Conservation (phyloP, 2,329 filamentous ascomycete genomes). For the Fusarium sp. region DNA sequence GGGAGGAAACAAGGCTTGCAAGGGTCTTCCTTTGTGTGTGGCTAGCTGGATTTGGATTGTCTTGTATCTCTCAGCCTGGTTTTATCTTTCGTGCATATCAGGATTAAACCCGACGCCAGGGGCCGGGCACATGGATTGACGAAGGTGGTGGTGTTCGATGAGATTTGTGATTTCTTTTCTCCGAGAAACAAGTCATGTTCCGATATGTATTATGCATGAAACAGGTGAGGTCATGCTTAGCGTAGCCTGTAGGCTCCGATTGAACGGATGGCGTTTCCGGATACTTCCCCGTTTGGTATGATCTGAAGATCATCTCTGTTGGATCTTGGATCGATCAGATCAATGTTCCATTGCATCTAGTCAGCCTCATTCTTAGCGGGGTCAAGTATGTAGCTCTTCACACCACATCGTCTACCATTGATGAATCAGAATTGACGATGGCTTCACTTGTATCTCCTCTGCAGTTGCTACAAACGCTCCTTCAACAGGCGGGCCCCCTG, state of each 20-base stretch:
- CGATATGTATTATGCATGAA: neutral
- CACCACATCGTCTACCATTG: neutral
- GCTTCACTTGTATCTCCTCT: neutral
- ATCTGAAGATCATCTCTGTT: neutral
- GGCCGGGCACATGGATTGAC: constrained; percentile 19
- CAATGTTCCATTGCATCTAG: neutral
- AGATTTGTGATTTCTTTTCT: neutral
- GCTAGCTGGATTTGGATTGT: neutral
- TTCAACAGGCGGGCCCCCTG: neutral
- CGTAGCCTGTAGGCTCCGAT: too few species aligned
- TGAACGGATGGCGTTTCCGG: neutral
- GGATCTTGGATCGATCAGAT: constrained; percentile 5
- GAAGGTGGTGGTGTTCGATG: neutral
- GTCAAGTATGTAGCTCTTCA: neutral
- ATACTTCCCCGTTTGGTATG: neutral
- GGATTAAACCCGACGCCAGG: constrained; percentile 12
- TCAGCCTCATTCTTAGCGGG: neutral
- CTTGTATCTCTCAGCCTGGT: neutral
- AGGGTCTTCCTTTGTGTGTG: neutral
- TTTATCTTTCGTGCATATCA: constrained; percentile 17
- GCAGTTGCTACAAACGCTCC: neutral
- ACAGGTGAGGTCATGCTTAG: neutral
- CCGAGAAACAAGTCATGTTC: constrained; percentile 14
- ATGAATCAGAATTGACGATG: constrained; percentile 1
- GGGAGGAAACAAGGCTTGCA: constrained; percentile 31